Base-by-base conservation (phyloP, 257 asterid genomes). In the Primulina huaijiensis region DNA sequence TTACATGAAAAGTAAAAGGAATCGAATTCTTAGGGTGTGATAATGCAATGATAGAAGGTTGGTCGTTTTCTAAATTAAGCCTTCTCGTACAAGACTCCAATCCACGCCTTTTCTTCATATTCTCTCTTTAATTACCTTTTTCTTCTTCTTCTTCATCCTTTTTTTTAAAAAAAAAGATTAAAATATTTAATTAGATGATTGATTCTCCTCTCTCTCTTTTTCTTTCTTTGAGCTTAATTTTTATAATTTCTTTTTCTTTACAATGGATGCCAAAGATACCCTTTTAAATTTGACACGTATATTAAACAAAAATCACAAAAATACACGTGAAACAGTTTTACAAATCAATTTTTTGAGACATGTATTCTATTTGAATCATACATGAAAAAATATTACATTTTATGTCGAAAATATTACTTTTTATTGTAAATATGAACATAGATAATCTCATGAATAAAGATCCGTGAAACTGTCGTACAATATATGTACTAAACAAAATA, bases 71-170 rank as follows among this genome's bases (percentile, higher is more conserved):
- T 85, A 62, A 29, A 77, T 62, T 75, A 81, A 90, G 83, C 81
- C 97, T 92, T 92, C 86, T 20, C 61, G 30, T 82, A 83, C 89
- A 92, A 92, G 85, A 75, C 97, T 90, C 95, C 97, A 87, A 85
- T 76, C 72, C 89, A 72, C 83, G 71, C 86, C 95, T 88, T 90
- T 90, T 85, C 70, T 78, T 62, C 78, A 74, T 89, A 92, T 92
- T 85, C 96, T 83, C 78, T 67, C 31, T 53, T 29, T 37, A 46
- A 33, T 43, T 30, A 29, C n/a, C 40, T 55, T 37, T 53, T 16
- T 30, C 59, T 75, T 53, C 60, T 74, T 43, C 55, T 70, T 27
- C 43, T 55, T 7, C 9, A 2, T 27, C 30, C 30, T 2, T 27
- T 3, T 27, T 27, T 27, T 27, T 27, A 2, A 2, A 27, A 27